Evolutionary conservation across 1,139 yeast species (phyloP), one percentile per base, ranked within the genome.

Genomic region (Blastobotrys proliferans): DNA sequence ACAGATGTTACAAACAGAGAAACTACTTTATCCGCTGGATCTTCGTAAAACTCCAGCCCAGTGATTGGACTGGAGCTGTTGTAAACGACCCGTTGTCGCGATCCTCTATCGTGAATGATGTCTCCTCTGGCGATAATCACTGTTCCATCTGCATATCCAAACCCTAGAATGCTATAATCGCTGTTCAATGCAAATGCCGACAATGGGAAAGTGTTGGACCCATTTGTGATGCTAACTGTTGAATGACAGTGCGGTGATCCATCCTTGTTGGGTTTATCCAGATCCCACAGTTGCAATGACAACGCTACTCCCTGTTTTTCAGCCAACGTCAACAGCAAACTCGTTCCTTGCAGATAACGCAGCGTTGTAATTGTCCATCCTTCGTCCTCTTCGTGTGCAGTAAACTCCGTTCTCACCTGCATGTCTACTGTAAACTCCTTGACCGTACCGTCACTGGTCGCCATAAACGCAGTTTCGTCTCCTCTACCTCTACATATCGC

Each of bases 91-190:
- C 97, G 68, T 57, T 90, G 97, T 51, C 92, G 77, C 3, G 95
- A 79, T 0, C 98, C 98, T 47, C 96, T 67, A 57, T 94, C 99
- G 52, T 92, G 77, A 2, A 85, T 56, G 35, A 94, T 65, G 61
- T 92, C 98, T 5, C 98, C 99, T 49, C 97, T 66, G 0, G 90
- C 77, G 3, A 90, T 67, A 5, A 90, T 69, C 2, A 90, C 92
- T 21, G 80, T 74, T 6, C 99, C 99, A 61, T 88, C 85, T 17
- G 94, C 82, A 58, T 81, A 88, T 0, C 98, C 97, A 28, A 88
- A 67, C 0, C 85, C 94, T 4, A 87, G 61, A 41, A 87, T 76
- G 1, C 85, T 70, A 46, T 80, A 70, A 51, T 81, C 84, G 2
- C 61, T 54, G 27, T 78, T 74, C 44, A 76, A 68, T 20, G 74